Evolutionary conservation across 2,329 filamentous ascomycete species (phyloP).

Genomic region (Clarireedia paspali): DNA sequence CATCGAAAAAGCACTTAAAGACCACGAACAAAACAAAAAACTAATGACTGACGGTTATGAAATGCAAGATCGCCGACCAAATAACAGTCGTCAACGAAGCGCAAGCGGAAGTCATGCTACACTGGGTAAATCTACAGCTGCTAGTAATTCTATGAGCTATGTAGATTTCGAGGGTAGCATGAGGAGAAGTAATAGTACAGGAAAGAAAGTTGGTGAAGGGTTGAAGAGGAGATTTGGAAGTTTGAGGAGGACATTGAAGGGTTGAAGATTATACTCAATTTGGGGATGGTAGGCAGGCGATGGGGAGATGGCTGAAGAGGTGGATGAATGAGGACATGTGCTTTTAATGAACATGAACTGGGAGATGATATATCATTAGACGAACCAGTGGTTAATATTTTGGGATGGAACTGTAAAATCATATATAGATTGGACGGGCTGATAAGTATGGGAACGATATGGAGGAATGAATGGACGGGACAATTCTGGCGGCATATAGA

Average conservation of each 20-base stretch:
- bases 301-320: neutral
- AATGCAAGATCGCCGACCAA: conserved; percentile 35
- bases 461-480: too few relatives aligned
- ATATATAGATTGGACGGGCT: too few relatives aligned
- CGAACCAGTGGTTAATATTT: neutral
- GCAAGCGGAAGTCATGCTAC: conserved; percentile 29
- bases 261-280: neutral
- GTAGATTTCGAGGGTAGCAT: conserved; percentile 12
- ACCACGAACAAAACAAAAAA: conserved; percentile 34
- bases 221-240: conserved; percentile 48
- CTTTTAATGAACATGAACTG: too few relatives aligned
- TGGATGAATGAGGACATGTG: neutral
- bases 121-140: neutral
- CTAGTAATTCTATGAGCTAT: neutral
- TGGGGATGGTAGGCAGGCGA: neutral
- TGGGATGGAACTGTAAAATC: neutral
- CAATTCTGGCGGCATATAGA: too few relatives aligned
- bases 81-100: conserved; percentile 36
- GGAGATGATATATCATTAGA: neutral
- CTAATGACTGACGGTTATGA: conserved; percentile 36
- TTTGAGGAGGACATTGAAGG: conserved; percentile 36
- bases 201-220: conserved; percentile 39
- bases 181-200: conserved; percentile 31
- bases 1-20: conserved; percentile 59
- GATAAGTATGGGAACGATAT: too few relatives aligned